Percentiles rank a stretch among this genome's conserved stretches.
These are phyloP conservation scores for Chaetothyriales sp. DNA, from an alignment of 2,329 filamentous ascomycete genomes.

Conservation along the genomic window DNA sequence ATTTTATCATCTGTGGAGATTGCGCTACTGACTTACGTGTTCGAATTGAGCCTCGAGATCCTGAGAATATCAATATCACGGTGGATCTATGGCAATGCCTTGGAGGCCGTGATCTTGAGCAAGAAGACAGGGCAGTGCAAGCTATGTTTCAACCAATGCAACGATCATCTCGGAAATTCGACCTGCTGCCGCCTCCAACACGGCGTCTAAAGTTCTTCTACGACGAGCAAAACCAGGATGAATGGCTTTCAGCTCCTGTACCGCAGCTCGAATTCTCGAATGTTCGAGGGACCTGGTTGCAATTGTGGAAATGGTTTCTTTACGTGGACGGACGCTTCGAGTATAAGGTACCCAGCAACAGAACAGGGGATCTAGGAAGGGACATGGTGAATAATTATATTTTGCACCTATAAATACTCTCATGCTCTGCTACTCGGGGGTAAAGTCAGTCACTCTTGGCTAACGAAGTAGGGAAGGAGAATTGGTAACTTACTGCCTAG, in stretches of 20 bases:
- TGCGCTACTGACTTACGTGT: background rate
- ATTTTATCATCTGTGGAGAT: background rate
- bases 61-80: background rate
- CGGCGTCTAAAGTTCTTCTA: background rate
- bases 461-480: no score
- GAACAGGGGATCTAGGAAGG: no score
- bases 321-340: background rate
- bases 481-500: no score
- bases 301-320: background rate
- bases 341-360: background rate
- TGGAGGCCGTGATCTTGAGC: conserved; percentile 1
- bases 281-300: background rate
- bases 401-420: no score
- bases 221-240: background rate
- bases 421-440: no score
- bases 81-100: background rate
- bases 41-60: background rate
- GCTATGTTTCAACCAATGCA: background rate
- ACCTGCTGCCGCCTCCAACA: background rate
- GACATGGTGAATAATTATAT: no score
- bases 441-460: no score
- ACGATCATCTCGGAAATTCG: background rate
- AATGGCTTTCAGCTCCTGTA: no score
- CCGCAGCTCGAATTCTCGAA: no score
- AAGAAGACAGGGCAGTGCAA: background rate